These are phyloP conservation scores for Stellera chamaejasme DNA, from an alignment of 345 rosid genomes.

Conservation along the genomic window DNA sequence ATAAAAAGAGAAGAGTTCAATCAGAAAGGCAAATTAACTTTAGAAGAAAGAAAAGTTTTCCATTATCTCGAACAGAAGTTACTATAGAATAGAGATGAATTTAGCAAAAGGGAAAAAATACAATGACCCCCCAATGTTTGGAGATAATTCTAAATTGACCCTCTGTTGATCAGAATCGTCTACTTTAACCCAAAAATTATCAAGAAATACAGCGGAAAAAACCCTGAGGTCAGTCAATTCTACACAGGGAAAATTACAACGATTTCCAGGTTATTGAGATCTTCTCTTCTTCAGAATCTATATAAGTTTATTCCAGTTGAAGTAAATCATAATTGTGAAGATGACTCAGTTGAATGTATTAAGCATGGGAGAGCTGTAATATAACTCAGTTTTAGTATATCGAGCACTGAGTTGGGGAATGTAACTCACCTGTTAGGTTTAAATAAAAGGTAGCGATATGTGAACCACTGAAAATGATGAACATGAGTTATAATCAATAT, in stretches of 20 bases:
- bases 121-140: too few species aligned
- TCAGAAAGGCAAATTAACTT: too few species aligned
- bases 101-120: not conserved
- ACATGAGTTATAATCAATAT: slow-evolving; percentile 14
- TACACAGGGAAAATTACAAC: too few species aligned
- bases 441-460: slow-evolving; percentile 85
- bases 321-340: too few species aligned
- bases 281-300: not conserved
- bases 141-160: too few species aligned
- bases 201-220: too few species aligned
- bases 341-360: not conserved
- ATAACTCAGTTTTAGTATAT: slow-evolving; percentile 4
- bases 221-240: too few species aligned
- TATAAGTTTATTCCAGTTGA: too few species aligned
- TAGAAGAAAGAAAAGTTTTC: too few species aligned
- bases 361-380: not conserved
- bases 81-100: not conserved
- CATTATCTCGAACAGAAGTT: not conserved
- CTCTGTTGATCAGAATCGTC: too few species aligned
- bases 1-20: not conserved
- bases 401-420: slow-evolving; percentile 2
- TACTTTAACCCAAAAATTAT: too few species aligned
- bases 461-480: slow-evolving; percentile 62
- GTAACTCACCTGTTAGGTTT: slow-evolving; percentile 70
- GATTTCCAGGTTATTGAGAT: too few species aligned